phyloP scores from a whole-genome alignment of 805 yeast genomes.

The Ogataea pini region DNA sequence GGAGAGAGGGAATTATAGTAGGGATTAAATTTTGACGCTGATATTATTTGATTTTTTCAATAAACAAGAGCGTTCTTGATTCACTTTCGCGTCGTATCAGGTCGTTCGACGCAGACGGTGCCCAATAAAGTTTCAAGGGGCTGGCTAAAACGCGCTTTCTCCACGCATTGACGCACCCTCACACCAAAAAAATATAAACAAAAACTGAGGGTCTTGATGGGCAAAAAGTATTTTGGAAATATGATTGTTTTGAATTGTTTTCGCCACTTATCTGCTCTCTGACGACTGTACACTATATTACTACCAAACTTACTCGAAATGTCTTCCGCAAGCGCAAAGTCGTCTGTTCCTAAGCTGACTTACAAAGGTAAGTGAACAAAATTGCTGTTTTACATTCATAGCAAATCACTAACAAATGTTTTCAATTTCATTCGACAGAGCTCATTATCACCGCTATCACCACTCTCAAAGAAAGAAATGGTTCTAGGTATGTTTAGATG shows the following conservation, averaged over 20 bases:
- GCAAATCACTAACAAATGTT: slow-evolving; percentile 19
- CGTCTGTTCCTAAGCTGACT: slow-evolving; percentile 40
- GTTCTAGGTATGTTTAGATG: slow-evolving; percentile 63
- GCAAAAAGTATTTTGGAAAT: slow-evolving; percentile 8
- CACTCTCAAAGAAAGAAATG: slow-evolving; percentile 76
- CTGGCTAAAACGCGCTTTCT: slow-evolving; percentile 10
- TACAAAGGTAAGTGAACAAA: slow-evolving; percentile 45
- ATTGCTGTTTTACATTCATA: not conserved
- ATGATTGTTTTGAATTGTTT: slow-evolving; percentile 4
- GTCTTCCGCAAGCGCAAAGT: slow-evolving; percentile 39
- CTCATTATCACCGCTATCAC: slow-evolving; percentile 68
- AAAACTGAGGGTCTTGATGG: slow-evolving; percentile 11
- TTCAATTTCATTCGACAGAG: slow-evolving; percentile 38
- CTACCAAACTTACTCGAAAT: slow-evolving; percentile 23
- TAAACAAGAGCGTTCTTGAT: not conserved
- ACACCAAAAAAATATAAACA: slow-evolving; percentile 7
- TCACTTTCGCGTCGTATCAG: not conserved
- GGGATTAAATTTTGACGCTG: not conserved
- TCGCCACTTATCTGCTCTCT: slow-evolving; percentile 1
- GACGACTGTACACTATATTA: slow-evolving; percentile 1
- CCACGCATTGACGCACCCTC: slow-evolving; percentile 5
- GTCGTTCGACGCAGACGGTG: slow-evolving; percentile 10
- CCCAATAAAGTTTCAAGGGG: slow-evolving; percentile 5
- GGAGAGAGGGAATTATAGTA: not conserved
- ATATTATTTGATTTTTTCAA: not conserved